phyloP scores from a whole-genome alignment of 371 early-diverging fungal genomes.

The Mortierella sp. region DNA sequence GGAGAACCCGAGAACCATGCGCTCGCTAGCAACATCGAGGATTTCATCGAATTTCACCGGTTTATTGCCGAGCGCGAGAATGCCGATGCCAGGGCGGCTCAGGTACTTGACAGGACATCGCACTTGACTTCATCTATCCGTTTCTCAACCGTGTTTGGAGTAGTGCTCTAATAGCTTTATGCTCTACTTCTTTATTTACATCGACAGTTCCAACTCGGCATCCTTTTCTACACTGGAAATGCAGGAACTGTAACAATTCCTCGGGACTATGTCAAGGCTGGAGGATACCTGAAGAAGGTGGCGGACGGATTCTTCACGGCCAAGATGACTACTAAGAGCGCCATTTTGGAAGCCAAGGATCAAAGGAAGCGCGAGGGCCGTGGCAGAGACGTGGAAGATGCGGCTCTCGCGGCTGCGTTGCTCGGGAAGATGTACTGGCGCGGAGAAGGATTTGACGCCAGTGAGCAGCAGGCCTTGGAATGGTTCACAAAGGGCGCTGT shows the following conservation, averaged over 20 bases:
- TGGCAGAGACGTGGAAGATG: constrained; percentile 35
- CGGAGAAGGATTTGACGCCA: constrained; percentile 86
- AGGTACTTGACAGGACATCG: constrained; percentile 58
- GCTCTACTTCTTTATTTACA: background rate
- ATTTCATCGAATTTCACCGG: constrained; percentile 84
- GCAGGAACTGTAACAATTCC: constrained; percentile 62
- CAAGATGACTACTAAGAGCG: constrained; percentile 12
- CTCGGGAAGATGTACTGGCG: constrained; percentile 92
- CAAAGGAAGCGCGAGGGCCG: constrained; percentile 15
- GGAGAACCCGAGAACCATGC: constrained; percentile 28
- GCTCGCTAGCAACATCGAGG: constrained; percentile 70
- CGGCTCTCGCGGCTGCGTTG: constrained; percentile 83
- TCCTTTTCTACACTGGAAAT: constrained; percentile 86
- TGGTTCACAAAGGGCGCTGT: constrained; percentile 84
- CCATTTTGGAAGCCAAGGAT: constrained; percentile 41
- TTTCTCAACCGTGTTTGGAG: background rate
- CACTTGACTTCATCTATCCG: background rate
- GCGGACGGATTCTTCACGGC: constrained; percentile 51
- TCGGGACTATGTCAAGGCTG: constrained; percentile 76
- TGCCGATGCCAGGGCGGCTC: constrained; percentile 59
- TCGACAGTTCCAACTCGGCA: constrained; percentile 76
- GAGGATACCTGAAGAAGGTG: constrained; percentile 66
- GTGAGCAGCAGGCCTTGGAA: constrained; percentile 70
- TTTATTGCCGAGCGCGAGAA: constrained; percentile 82
- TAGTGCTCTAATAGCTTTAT: background rate